A percentile compares a stretch with the other conserved stretches of the same genome.
Conservation (phyloP, 129 eudicot genomes). For the Helianthus tuberosus region DNA sequence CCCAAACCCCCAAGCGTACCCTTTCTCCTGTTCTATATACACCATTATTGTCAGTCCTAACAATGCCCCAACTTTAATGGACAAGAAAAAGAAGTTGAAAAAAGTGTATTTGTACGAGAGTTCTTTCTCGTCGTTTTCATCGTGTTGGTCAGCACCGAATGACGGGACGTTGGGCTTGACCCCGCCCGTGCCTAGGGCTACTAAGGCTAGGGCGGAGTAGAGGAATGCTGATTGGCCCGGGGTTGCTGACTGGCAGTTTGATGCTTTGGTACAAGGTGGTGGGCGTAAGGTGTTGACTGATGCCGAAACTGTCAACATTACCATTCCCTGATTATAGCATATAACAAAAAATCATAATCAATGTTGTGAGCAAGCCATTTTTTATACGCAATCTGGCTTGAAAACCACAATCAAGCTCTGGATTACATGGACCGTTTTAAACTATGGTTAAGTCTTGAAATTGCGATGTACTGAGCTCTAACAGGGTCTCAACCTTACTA, state of each 20-base stretch:
- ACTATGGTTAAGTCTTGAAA: background rate
- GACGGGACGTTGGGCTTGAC: slow-evolving; percentile 89
- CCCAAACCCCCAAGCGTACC: slow-evolving; percentile 77
- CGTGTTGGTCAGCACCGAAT: slow-evolving; percentile 94
- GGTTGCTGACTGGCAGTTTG: slow-evolving; percentile 61
- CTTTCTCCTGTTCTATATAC: slow-evolving; percentile 61
- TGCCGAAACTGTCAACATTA: slow-evolving; percentile 67
- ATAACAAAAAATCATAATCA: background rate
- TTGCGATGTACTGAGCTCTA: too few species aligned
- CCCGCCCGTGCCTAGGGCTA: slow-evolving; percentile 94
- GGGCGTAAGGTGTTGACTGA: slow-evolving; percentile 70
- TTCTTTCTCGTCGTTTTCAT: slow-evolving; percentile 62
- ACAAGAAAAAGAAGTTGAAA: slow-evolving; percentile 81
- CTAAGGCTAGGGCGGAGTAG: slow-evolving; percentile 63
- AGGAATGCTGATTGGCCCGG: slow-evolving; percentile 59
- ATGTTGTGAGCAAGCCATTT: background rate
- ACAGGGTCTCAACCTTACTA: too few species aligned
- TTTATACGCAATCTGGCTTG: background rate
- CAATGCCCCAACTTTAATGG: slow-evolving; percentile 77
- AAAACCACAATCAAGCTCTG: background rate
- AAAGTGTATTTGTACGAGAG: slow-evolving; percentile 58
- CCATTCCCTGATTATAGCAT: slow-evolving; percentile 60
- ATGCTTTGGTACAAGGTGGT: slow-evolving; percentile 46
- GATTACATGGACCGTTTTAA: background rate
- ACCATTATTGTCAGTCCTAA: slow-evolving; percentile 76